Evolutionary conservation across 1,139 yeast genomes (phyloP), one percentile per base, ranked within the genome.

Genomic region (Yamadazyma triangularis): DNA sequence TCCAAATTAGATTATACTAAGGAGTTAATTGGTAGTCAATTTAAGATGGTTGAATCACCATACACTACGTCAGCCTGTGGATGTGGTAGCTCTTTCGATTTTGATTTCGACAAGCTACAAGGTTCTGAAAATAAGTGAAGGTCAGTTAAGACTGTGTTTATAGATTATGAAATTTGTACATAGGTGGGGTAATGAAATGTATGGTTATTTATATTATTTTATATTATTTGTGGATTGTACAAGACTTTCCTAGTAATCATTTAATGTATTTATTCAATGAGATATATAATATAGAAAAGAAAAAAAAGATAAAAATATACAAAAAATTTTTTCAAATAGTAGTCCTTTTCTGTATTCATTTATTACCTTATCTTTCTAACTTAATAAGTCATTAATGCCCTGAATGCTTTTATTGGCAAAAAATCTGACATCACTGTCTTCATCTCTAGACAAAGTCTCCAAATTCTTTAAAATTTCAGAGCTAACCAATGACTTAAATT

Each of bases 1-100:
- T 82, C 95, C 9, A 86, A 84, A 25, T 65, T 93, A 27, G 96
- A 89, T 48, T 93, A 87, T 51, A 80, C 93, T 0, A 85, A 88
- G 15, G 98, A 93, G 53, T 72, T 93, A 50, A 93, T 93, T 39
- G 98, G 99, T 3, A 83, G 94, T 30, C 91, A 88, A 49, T 93
- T 93, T 59, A 89, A 88, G 53, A 83, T 93, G 28, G 79, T 82
- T 15, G 94, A 88, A 45, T 86, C 95, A 41, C 95, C 95, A 0
- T 84, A 84, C 48, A 81, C 96, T 16, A 79, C 87, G 20, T 82
- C 94, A 28, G 81, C 93, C 30, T 93, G 99, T 62, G 98, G 99
- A 0, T 91, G 98, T 59, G 98, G 98, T 0, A 75, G 95, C 14
- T 86, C 96, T 34, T 91, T 91, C 58, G 96, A 89, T 53, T 78